These are phyloP conservation scores for Vitis amurensis DNA, from an alignment of 164 flowering plant genomes.

Conservation along the genomic window DNA sequence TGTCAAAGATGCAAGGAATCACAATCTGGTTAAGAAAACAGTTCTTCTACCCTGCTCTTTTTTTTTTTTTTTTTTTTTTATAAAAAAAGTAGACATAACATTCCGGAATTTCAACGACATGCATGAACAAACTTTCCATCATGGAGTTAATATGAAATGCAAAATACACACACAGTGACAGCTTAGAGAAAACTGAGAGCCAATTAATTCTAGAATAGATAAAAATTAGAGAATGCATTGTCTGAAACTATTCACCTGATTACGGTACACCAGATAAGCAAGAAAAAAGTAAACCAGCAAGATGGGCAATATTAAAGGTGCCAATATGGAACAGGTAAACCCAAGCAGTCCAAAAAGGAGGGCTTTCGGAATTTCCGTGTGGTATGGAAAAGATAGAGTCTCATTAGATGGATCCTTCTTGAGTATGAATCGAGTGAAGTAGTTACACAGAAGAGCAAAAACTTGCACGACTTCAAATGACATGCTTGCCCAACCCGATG, in stretches of 20 bases:
- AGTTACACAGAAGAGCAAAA: slow-evolving; percentile 57
- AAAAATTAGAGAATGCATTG: background rate
- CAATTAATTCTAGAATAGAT: background rate
- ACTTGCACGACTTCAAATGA: slow-evolving; percentile 75
- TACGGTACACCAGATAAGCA: slow-evolving; percentile 79
- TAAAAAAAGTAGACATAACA: no score
- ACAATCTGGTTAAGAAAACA: no score
- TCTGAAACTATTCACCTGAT: slow-evolving; percentile 57
- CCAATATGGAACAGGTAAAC: slow-evolving; percentile 74
- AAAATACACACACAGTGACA: no score
- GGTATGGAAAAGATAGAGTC: slow-evolving; percentile 76
- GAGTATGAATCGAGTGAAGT: slow-evolving; percentile 41
- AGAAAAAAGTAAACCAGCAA: slow-evolving; percentile 74
- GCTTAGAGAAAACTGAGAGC: no score
- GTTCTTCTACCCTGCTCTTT: no score
- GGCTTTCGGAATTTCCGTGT: slow-evolving; percentile 85
- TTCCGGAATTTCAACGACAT: no score
- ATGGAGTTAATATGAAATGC: no score
- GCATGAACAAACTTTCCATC: no score
- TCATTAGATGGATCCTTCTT: slow-evolving; percentile 35
- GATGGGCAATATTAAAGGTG: slow-evolving; percentile 87
- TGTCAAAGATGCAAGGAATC: no score
- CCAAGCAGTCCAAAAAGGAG: slow-evolving; percentile 90
- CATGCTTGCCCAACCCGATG: slow-evolving; percentile 98
- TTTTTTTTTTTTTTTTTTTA: no score